These are phyloP conservation scores for Tylopilus intermedius DNA, from an alignment of 768 basidiomycete genomes.

Conservation along the genomic window DNA sequence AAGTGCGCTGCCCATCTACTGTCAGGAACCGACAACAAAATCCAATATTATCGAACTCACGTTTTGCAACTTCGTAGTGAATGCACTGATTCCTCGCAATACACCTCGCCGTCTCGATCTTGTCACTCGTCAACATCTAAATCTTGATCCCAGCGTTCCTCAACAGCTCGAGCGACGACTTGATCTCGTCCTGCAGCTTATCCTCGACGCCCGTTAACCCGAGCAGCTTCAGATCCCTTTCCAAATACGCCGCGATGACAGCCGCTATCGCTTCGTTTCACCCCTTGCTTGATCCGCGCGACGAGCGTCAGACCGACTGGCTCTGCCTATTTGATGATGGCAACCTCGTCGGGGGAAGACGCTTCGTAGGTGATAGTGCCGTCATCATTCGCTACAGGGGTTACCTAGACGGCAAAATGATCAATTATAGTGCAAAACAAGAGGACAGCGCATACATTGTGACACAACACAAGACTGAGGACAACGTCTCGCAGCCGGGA, in stretches of 20 bases:
- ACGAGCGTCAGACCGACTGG: constrained; percentile 84
- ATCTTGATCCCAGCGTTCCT: constrained; percentile 97
- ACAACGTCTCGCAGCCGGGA: constrained; percentile 90
- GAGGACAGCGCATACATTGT: constrained; percentile 61
- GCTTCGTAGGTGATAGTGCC: constrained; percentile 96
- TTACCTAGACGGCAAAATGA: constrained; percentile 61
- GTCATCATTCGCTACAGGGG: constrained; percentile 92
- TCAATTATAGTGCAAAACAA: neutral
- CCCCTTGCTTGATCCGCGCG: constrained; percentile 52
- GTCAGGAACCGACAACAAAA: neutral
- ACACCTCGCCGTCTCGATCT: constrained; percentile 97
- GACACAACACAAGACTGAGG: constrained; percentile 88
- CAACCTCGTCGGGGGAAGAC: constrained; percentile 97
- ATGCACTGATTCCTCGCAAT: constrained; percentile 98
- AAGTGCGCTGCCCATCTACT: constrained; percentile 45
- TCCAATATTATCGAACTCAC: constrained; percentile 36
- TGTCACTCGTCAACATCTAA: constrained; percentile 99
- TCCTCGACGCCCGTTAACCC: constrained; percentile 99
- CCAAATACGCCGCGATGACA: constrained; percentile 73
- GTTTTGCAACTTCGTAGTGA: constrained; percentile 82
- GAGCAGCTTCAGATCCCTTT: constrained; percentile 85
- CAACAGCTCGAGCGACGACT: constrained; percentile 84
- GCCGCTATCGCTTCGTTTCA: constrained; percentile 75
- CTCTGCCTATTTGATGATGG: constrained; percentile 96
- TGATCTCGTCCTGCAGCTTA: constrained; percentile 96